Conservation (phyloP, 2,329 filamentous ascomycete genomes). For the Magnaporthiopsis rhizophila region DNA sequence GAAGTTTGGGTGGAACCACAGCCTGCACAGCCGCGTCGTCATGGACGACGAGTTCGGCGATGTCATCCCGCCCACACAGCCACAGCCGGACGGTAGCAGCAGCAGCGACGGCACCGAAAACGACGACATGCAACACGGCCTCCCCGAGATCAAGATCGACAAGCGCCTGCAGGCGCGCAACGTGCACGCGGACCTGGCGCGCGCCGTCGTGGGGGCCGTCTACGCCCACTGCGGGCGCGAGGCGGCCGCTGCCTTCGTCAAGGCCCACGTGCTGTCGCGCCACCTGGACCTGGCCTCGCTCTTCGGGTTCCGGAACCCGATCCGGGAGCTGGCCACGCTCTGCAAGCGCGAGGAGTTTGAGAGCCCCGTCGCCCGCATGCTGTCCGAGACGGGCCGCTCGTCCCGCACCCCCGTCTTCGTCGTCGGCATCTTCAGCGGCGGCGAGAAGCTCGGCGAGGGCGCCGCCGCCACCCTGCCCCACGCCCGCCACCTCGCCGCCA, state of each 20-base stretch:
- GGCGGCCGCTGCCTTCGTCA: slow-evolving; percentile 74
- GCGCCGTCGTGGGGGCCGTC: slow-evolving; percentile 74
- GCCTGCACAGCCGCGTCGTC: slow-evolving; percentile 68
- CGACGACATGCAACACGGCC: slow-evolving; percentile 7
- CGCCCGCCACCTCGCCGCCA: slow-evolving; percentile 70
- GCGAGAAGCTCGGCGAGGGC: slow-evolving; percentile 89
- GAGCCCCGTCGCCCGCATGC: slow-evolving; percentile 72
- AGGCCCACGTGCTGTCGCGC: slow-evolving; percentile 73
- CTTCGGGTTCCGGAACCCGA: slow-evolving; percentile 79
- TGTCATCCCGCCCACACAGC: slow-evolving; percentile 18
- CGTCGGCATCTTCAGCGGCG: slow-evolving; percentile 87
- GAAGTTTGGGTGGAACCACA: slow-evolving; percentile 53
- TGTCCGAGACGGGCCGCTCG: slow-evolving; percentile 81
- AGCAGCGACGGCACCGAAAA: slow-evolving; percentile 4
- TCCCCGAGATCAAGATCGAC: slow-evolving; percentile 9
- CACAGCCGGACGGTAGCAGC: neutral
- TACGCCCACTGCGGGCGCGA: slow-evolving; percentile 78
- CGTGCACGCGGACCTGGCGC: slow-evolving; percentile 60
- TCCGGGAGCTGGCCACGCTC: slow-evolving; percentile 72
- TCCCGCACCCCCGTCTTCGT: slow-evolving; percentile 85
- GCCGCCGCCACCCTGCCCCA: slow-evolving; percentile 69
- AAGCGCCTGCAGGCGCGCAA: slow-evolving; percentile 21
- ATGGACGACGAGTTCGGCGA: slow-evolving; percentile 84
- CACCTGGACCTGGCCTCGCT: slow-evolving; percentile 67
- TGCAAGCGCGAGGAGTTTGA: slow-evolving; percentile 89